Evolutionary conservation across 345 rosid genomes (phyloP).

Genomic region (Salix brachista): DNA sequence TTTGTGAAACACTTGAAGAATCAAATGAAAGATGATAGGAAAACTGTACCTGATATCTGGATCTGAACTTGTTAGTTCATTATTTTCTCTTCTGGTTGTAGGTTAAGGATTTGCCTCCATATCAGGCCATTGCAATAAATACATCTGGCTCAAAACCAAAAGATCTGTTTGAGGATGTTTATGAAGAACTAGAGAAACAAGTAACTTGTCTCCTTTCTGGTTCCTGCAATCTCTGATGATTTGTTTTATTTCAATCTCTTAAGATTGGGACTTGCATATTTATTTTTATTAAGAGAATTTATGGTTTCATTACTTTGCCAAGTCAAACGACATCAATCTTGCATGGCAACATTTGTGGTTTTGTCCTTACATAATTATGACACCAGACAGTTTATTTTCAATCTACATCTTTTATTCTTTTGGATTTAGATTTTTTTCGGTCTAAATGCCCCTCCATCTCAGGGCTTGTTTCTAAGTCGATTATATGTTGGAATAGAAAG

Average conservation of each 20-base stretch:
- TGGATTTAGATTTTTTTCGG: no score
- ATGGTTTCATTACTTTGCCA: background rate
- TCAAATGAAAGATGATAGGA: background rate
- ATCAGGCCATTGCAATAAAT: constrained; percentile 86
- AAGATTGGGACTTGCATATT: background rate
- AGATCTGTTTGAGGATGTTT: constrained; percentile 90
- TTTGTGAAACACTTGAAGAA: background rate
- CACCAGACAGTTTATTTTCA: background rate
- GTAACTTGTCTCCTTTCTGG: constrained; percentile 27
- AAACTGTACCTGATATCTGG: background rate
- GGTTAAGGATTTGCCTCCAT: constrained; percentile 79
- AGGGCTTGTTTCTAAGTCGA: no score
- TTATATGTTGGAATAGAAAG: no score
- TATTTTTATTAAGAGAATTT: background rate
- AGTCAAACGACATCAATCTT: no score
- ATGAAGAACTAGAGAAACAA: constrained; percentile 79
- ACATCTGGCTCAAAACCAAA: constrained; percentile 85
- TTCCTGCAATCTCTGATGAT: background rate
- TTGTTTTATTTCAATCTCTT: background rate
- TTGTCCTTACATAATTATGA: no score
- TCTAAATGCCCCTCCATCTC: no score
- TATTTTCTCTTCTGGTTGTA: constrained; percentile 23
- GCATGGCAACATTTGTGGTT: no score
- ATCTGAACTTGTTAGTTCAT: background rate
- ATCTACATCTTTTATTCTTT: background rate